These are phyloP conservation scores for Thermomucor indicae-seudaticae DNA, from an alignment of 371 early-diverging fungal species.

Conservation along the genomic window DNA sequence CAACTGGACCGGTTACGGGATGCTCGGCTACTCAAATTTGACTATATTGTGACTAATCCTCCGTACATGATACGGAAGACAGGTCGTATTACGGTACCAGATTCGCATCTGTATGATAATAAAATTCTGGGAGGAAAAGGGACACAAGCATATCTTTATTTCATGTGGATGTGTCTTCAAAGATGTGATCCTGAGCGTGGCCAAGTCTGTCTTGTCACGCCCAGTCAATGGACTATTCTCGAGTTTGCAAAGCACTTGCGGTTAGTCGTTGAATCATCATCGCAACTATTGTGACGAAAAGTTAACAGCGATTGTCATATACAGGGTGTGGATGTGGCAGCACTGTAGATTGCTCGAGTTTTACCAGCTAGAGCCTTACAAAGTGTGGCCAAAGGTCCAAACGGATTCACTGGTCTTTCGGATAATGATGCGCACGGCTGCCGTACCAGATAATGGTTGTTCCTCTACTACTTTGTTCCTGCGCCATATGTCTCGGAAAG, in stretches of 20 bases:
- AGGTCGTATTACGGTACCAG: constrained; percentile 54
- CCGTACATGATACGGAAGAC: constrained; percentile 68
- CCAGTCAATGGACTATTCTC: constrained; percentile 63
- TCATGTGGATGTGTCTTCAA: constrained; percentile 44
- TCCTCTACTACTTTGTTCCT: constrained; percentile 37
- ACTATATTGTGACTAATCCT: constrained; percentile 64
- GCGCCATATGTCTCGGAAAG: constrained; percentile 36
- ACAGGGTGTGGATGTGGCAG: constrained; percentile 48
- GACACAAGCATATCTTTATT: constrained; percentile 42
- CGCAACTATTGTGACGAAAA: not conserved
- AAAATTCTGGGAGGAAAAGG: constrained; percentile 42
- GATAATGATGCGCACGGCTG: constrained; percentile 17
- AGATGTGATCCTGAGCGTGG: constrained; percentile 33
- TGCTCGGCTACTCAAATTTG: constrained; percentile 38
- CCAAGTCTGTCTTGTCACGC: constrained; percentile 43
- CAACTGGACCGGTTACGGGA: constrained; percentile 31
- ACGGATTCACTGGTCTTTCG: constrained; percentile 65
- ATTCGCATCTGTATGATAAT: constrained; percentile 52
- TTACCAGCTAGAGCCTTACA: constrained; percentile 64
- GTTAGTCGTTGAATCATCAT: constrained; percentile 15
- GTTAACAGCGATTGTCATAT: not conserved
- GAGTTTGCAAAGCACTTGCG: constrained; percentile 58
- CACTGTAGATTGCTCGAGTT: constrained; percentile 52
- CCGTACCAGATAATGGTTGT: not conserved
- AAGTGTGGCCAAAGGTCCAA: constrained; percentile 63